Evolutionary conservation across 75 land plant species (phyloP).

Genomic region (Selaginella tamariscina): DNA sequence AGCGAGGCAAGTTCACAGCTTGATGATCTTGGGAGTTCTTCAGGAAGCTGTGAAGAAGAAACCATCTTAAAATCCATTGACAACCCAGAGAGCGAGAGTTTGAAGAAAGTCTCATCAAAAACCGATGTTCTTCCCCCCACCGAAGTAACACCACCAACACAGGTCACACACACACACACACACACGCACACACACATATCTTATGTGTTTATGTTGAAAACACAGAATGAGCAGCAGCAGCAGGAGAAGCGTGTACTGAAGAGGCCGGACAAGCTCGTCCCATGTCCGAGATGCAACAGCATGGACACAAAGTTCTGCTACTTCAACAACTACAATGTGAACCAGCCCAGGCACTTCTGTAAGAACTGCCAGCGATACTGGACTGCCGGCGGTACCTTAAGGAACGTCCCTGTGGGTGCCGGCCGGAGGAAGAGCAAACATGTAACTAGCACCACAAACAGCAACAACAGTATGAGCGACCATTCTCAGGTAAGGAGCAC

Average conservation of each 20-base stretch:
- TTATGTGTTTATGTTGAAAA: too few species aligned
- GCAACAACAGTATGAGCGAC: neutral
- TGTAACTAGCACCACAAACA: neutral
- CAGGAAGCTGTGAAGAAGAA: neutral
- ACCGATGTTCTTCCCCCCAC: neutral
- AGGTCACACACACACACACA: neutral
- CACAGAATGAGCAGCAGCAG: neutral
- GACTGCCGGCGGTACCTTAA: slow-evolving; percentile 11
- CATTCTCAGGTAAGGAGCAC: too few species aligned
- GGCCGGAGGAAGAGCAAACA: slow-evolving; percentile 11
- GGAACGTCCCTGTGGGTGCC: slow-evolving; percentile 16
- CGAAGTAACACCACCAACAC: neutral
- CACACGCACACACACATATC: neutral
- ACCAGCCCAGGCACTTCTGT: slow-evolving; percentile 15
- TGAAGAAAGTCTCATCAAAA: neutral
- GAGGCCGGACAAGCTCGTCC: slow-evolving; percentile 3
- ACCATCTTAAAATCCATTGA: neutral
- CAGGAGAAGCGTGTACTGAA: neutral
- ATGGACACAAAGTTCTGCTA: slow-evolving; percentile 17
- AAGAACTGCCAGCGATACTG: slow-evolving; percentile 11
- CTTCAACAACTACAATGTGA: slow-evolving; percentile 15
- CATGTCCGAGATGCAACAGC: slow-evolving; percentile 12
- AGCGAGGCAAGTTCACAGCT: neutral
- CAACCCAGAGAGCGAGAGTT: neutral
- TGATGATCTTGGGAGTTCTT: neutral